Base-by-base conservation (phyloP, 495 filamentous ascomycete species). In the Astrothelium subdiscretum region DNA sequence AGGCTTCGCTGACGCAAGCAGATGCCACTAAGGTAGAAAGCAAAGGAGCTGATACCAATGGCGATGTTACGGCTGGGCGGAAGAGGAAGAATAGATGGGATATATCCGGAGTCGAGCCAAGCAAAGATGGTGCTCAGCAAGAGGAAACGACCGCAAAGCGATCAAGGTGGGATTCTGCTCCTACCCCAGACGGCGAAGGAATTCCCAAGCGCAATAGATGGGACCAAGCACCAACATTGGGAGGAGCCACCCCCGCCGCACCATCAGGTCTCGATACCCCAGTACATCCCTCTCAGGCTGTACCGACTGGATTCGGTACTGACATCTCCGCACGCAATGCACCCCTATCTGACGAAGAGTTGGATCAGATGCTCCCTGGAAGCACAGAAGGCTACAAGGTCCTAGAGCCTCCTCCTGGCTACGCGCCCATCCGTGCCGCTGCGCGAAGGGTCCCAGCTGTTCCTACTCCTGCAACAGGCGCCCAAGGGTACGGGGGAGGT, bases 11-110 rank as follows among this genome's bases (percentile, higher is more conserved):
- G 61, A 86, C 84, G 66, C 80, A 86, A 6, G 77, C 79, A 52
- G 84, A 85, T 57, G 79, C 74, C 66, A 77, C 70, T 65, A 78
- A 85, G 62, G 86, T 91, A 75, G 87, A 91, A 73, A 88, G 88
- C 66, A 79, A 77, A 51, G 83, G 94, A 26, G 78, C 83, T 59
- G 85, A 86, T 10, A 82, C 86, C 18, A 84, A 87, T 27, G 87
- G 84, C 59, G 76, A 80, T 20, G 85, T 80, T 13, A 72, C 80
- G 1, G 73, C 81, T 24, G 85, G 85, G 2, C 81, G 86, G 60
- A 96, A 92, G 80, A 84, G 90, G 66, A 97, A 95, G 79, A 91
- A 94, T 77, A 81, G 94, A 70, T 97, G 94, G 94, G 92, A 96
- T 78, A 82, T 91, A 22, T 76, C 78, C 15, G 74, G 83, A 31